Evolutionary conservation across 2,329 filamentous ascomycete species (phyloP).

Genomic region (Penicillium psychrosexuale): DNA sequence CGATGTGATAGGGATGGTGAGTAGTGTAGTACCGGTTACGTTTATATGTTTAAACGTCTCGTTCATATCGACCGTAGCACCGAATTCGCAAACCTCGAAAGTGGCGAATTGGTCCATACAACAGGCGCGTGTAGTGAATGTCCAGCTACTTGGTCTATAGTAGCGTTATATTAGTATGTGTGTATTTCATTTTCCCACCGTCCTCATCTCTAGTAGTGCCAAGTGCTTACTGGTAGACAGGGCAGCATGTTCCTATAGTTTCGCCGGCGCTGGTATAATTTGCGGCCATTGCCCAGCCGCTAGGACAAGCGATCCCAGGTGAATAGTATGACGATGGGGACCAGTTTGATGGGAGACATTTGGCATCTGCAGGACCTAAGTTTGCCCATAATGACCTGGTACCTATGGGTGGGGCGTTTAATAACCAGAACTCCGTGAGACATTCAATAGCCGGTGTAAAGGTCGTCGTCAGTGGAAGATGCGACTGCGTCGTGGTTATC

Average conservation of each 20-base stretch:
- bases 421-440: neutral
- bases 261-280: neutral
- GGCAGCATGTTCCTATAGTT: neutral
- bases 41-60: neutral
- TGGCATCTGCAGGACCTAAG: neutral
- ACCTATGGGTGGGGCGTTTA: too few species aligned
- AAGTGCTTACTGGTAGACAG: neutral
- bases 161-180: too few species aligned
- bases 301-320: neutral
- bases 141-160: neutral
- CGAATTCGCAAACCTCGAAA: neutral
- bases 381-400: neutral
- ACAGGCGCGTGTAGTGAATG: neutral
- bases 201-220: fast-evolving
- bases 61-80: neutral
- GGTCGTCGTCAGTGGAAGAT: neutral
- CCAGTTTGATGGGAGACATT: neutral
- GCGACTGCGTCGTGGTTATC: neutral
- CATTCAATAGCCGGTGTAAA: neutral
- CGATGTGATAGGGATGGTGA: too few species aligned
- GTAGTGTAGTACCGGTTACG: neutral
- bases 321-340: neutral
- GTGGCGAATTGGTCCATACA: neutral
- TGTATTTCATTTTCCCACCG: neutral
- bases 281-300: neutral